Conservation (phyloP, 2,329 filamentous ascomycete genomes). For the Bipolaris victoriae region DNA sequence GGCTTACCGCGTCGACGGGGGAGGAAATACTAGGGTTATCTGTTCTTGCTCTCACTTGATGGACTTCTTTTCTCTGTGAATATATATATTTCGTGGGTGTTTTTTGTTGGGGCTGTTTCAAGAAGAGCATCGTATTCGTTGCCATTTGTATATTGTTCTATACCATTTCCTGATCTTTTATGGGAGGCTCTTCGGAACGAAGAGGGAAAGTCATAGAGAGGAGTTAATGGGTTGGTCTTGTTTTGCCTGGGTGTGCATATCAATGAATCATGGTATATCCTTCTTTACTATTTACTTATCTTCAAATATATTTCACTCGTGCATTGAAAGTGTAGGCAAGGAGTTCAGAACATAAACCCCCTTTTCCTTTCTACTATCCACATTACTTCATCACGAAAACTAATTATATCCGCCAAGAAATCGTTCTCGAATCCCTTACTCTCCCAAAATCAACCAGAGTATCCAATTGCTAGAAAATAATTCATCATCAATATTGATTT, state of each 20-base stretch:
- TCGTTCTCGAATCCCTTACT: no score
- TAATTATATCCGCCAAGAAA: no score
- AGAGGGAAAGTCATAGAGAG: neutral
- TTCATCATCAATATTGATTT: no score
- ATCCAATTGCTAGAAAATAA: no score
- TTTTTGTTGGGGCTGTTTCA: neutral
- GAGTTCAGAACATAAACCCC: no score
- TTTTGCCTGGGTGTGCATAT: neutral
- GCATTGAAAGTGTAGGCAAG: no score
- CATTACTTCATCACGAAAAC: no score
- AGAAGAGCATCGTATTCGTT: no score
- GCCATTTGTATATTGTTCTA: neutral
- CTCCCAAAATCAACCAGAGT: no score
- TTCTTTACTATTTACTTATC: neutral
- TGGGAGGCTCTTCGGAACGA: neutral
- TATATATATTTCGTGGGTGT: neutral
- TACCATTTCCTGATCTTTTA: neutral
- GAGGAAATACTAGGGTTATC: slow-evolving; percentile 24
- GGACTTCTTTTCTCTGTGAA: neutral
- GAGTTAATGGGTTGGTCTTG: neutral
- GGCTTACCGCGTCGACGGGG: slow-evolving; percentile 41
- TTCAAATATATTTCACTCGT: no score
- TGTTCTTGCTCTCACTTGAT: neutral
- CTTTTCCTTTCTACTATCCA: no score
- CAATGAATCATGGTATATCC: neutral